A percentile compares a stretch with the other conserved stretches of the same genome.
Conservation (phyloP, 2,329 filamentous ascomycete species). For the Paraconiothyrium brasiliense region DNA sequence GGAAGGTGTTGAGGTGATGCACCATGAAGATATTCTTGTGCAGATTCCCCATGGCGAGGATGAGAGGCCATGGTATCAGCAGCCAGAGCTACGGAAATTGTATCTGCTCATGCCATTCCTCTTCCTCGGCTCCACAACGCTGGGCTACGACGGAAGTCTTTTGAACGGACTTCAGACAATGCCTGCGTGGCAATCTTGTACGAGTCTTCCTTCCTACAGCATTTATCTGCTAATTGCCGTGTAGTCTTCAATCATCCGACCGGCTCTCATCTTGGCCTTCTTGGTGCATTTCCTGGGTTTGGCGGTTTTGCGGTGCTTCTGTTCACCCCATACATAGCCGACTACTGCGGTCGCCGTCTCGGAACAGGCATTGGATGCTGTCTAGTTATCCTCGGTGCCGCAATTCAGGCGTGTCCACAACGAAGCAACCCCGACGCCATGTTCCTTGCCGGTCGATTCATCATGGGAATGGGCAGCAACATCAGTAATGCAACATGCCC, state of each 20-base stretch:
- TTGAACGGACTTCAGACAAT: conserved; percentile 33
- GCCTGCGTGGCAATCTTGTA: conserved; percentile 31
- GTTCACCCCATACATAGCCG: conserved; percentile 44
- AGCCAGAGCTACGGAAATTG: conserved; percentile 29
- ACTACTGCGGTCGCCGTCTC: conserved; percentile 56
- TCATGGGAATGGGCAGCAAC: conserved; percentile 58
- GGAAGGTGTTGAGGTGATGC: conserved; percentile 21
- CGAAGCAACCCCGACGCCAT: conserved; percentile 48
- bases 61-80: conserved; percentile 28
- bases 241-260: conserved; percentile 53
- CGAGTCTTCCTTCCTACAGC: not conserved
- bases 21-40: conserved; percentile 23
- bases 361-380: conserved; percentile 64
- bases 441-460: conserved; percentile 58
- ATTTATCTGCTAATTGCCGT: conserved; percentile 25
- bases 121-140: conserved; percentile 29
- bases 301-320: conserved; percentile 60
- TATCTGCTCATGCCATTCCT: conserved; percentile 32
- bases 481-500: conserved; percentile 64
- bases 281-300: conserved; percentile 57
- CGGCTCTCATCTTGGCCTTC: conserved; percentile 58
- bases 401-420: conserved; percentile 58
- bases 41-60: conserved; percentile 22
- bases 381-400: conserved; percentile 60
- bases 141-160: conserved; percentile 30